Percentiles rank a stretch among this genome's conserved stretches.
Evolutionary conservation across 169 alveolate species (phyloP).

Genomic region (Cryptosporidium sp.): DNA sequence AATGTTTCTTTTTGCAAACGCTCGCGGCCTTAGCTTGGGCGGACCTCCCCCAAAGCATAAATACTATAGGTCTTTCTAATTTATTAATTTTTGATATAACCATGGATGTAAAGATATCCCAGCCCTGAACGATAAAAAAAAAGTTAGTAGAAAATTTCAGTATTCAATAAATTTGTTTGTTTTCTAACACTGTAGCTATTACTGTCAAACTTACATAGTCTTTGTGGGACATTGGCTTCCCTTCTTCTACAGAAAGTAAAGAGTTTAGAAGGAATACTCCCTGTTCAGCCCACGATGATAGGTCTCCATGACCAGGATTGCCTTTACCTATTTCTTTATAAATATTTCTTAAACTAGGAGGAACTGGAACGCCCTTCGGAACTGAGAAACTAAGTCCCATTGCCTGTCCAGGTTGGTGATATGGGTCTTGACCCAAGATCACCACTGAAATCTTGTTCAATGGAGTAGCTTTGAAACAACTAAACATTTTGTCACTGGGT

Average conservation of each 20-base stretch:
- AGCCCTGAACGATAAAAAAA: conserved; percentile 85
- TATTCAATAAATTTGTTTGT: neutral
- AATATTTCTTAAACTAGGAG: conserved; percentile 97
- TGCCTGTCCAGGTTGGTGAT: conserved; percentile 96
- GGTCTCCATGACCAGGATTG: conserved; percentile 95
- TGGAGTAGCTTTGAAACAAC: conserved; percentile 88
- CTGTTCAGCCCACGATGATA: conserved; percentile 97
- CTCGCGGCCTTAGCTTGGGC: conserved; percentile 85
- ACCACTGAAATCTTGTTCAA: conserved; percentile 87
- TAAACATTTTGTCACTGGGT: conserved; percentile 87
- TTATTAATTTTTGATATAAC: conserved; percentile 88
- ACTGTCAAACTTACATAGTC: conserved; percentile 77
- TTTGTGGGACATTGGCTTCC: conserved; percentile 93
- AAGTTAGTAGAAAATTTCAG: conserved; percentile 47
- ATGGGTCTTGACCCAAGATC: conserved; percentile 99
- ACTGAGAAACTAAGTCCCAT: conserved; percentile 96
- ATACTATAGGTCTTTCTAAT: conserved; percentile 87
- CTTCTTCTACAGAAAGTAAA: conserved; percentile 93
- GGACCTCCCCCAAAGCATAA: conserved; percentile 93
- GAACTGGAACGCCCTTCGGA: conserved; percentile 92
- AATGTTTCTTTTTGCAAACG: conserved; percentile 91
- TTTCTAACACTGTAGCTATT: neutral
- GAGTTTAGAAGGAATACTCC: conserved; percentile 97
- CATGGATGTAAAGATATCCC: conserved; percentile 91
- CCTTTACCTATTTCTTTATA: conserved; percentile 92